Base-by-base conservation (phyloP, 768 basidiomycete genomes). In the Flagelloscypha sp. region DNA sequence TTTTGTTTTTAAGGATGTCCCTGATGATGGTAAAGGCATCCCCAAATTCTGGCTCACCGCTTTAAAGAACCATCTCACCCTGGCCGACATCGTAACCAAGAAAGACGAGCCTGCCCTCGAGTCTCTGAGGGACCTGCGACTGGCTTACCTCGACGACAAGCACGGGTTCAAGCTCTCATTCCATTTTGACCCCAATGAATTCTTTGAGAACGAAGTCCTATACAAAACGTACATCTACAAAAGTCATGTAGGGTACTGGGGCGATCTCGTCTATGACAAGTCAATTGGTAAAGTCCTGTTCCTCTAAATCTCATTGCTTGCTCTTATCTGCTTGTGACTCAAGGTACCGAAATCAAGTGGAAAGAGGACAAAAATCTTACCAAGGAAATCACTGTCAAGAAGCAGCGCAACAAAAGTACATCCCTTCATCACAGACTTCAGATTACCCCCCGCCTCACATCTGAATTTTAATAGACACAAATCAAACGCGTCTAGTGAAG, bases 11-110 rank as follows among this genome's bases (percentile, higher is more conserved):
- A n/a, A n/a, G n/a, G n/a, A n/a, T n/a, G n/a, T n/a, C n/a, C n/a
- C n/a, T n/a, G n/a, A n/a, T n/a, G n/a, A n/a, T 31, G 30, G 12
- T 17, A 27, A 57, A 24, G 70, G 80, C 35, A 87, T 99, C 47
- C 88, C 93, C 34, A 84, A 94, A 50, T 99, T 99, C 73, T 99
- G 94, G 94, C 78, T 95, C 49, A 98, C 95, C 1, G 89, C 92
- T 3, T 70, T 98, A 36, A 79, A 85, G 46, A 98, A 95, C 61
- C 92, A 98, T 57, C 59, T 83, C 36, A 87, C 76, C 33, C 70
- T 97, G 37, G 70, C 72, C 27, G 90, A 93, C 13, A 68, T 92
- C 54, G 88, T 98, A 66, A 94, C 88, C 17, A 92, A 98, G 49
- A 81, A 85, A 37, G 94, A 99, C 56, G 88, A 69, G 42, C 77